Evolutionary conservation across 192 early-diverging fungal genomes (phyloP), one percentile per base, ranked within the genome.

Genomic region (Oehlia diaphana): DNA sequence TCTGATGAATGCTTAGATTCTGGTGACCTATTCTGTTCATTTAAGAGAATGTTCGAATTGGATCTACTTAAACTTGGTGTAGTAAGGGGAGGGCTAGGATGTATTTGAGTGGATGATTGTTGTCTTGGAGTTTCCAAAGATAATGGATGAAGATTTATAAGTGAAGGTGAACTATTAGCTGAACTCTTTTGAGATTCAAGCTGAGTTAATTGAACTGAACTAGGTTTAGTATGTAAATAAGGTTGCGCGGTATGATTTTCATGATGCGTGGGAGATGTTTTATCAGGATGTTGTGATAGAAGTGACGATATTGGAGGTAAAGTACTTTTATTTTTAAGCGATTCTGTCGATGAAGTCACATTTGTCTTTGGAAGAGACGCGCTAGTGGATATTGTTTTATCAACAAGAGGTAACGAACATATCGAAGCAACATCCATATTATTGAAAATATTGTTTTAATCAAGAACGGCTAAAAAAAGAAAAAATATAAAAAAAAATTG

Each of bases 401-500:
- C 65, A 33, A 67, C 19, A 9, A 31, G 16, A 28, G 65, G 65
- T 2, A 67, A 67, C 4, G 65, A 67, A 67, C 65, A 67, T 67
- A 67, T 67, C 6, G 65, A 67, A 19, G 65, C 26, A 67, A 67
- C 65, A 35, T 67, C 65, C 65, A 67, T 67, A 33, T 28, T 67
- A n/a, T 67, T 67, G 14, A 47, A 16, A 67, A 35, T 67, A 67
- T 67, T 21, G 53, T 19, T n/a, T 58, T 58, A 19, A 1, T 58
- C 14, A 21, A 7, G 2, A 10, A 58, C 50, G 50, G 19, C 13
- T 58, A 53, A 16, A 16, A 53, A 53, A 19, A 19, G 16, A 10
- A 19, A 21, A 21, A 58, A 58, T 37, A 37, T 37, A 53, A 4
- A 58, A 19, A 16, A 58, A 58, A 16, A 58, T 58, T 19, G 2